phyloP scores from a whole-genome alignment of 768 basidiomycete species.

The Kwoniella europaea region DNA sequence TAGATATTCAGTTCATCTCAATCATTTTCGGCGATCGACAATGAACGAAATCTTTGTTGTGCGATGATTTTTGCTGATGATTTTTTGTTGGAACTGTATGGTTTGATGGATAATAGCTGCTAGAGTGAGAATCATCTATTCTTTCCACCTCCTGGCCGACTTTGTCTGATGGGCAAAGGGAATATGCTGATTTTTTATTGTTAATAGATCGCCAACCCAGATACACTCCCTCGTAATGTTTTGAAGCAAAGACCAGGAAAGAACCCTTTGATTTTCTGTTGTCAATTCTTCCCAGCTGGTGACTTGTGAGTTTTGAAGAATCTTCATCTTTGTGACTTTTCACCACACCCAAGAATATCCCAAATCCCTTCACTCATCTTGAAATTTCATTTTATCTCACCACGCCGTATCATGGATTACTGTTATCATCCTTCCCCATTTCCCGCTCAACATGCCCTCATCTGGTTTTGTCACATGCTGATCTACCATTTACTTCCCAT shows the following conservation, averaged over 20 bases:
- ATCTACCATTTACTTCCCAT: background rate
- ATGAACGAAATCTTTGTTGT: background rate
- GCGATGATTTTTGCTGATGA: background rate
- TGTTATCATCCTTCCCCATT: background rate
- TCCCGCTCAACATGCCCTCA: background rate
- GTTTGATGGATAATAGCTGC: constrained; percentile 32
- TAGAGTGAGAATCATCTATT: constrained; percentile 33
- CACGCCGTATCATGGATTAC: background rate
- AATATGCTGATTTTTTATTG: background rate
- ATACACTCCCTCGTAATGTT: constrained; percentile 68
- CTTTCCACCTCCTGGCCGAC: background rate
- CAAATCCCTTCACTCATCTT: background rate
- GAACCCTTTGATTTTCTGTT: constrained; percentile 68
- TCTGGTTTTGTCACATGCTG: background rate
- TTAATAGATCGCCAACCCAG: constrained; percentile 77
- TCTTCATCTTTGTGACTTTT: background rate
- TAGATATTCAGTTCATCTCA: background rate
- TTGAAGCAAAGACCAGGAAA: constrained; percentile 79
- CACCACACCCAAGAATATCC: background rate
- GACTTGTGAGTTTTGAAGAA: constrained; percentile 74
- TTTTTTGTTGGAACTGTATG: background rate
- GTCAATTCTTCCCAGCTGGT: constrained; percentile 88
- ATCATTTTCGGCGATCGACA: no score
- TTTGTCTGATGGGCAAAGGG: background rate
- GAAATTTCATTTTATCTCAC: constrained; percentile 10